A percentile compares a stretch with the other conserved stretches of the same genome.
Evolutionary conservation across 2,329 filamentous ascomycete species (phyloP).

Genomic region (Lachnellula suecica): DNA sequence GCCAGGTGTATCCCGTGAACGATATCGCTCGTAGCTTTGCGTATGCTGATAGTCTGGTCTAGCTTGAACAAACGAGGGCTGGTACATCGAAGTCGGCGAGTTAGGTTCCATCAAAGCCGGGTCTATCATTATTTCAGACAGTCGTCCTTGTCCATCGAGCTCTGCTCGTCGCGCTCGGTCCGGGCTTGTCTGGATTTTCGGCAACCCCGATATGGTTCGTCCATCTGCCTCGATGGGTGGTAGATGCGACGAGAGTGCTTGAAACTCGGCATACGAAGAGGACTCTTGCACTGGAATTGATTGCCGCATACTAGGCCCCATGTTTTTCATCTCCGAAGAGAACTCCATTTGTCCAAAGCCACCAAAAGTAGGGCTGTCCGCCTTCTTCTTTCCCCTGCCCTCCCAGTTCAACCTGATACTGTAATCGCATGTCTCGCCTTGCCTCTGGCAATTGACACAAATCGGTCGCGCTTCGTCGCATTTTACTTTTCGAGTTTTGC

Average conservation of each 20-base stretch:
- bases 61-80: constrained; percentile 3
- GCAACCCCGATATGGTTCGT: neutral
- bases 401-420: constrained; percentile 81
- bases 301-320: neutral
- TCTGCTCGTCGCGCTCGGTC: neutral
- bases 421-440: constrained; percentile 76
- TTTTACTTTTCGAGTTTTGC: constrained; percentile 77
- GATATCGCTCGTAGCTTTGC: constrained; percentile 27
- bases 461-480: constrained; percentile 76
- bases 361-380: constrained; percentile 30
- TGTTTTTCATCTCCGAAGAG: constrained; percentile 6
- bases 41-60: constrained; percentile 14
- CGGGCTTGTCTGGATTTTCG: neutral
- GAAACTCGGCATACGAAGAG: neutral
- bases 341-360: constrained; percentile 14
- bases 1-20: constrained; percentile 9
- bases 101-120: constrained; percentile 14
- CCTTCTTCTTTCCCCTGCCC: constrained; percentile 63
- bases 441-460: constrained; percentile 71
- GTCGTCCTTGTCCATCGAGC: neutral
- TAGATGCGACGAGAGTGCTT: neutral
- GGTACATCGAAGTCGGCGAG: constrained; percentile 9
- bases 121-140: constrained; percentile 16
- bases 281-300: neutral
- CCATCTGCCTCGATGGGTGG: neutral